These are phyloP conservation scores for Leucogyrophana mollusca DNA, from an alignment of 768 basidiomycete genomes.

Conservation along the genomic window DNA sequence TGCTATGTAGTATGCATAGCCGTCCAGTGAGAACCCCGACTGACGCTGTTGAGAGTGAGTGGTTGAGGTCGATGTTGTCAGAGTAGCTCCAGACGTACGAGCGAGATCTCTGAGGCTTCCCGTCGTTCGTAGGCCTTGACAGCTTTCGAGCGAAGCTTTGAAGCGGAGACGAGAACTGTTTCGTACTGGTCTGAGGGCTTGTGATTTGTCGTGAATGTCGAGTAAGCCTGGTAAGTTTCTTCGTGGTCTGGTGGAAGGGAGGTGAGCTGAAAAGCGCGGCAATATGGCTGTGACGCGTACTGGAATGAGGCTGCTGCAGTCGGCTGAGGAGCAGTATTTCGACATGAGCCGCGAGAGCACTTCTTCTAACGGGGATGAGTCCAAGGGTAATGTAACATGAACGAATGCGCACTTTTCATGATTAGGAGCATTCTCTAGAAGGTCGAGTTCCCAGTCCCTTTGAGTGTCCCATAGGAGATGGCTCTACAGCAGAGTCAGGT, in stretches of 20 bases:
- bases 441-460: slow-evolving; percentile 72
- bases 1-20: slow-evolving; percentile 61
- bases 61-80: neutral
- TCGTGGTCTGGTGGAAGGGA: slow-evolving; percentile 65
- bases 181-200: slow-evolving; percentile 80
- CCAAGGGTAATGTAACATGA: neutral
- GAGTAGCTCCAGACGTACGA: slow-evolving; percentile 43
- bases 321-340: slow-evolving; percentile 63
- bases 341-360: slow-evolving; percentile 45
- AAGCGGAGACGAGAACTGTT: slow-evolving; percentile 68
- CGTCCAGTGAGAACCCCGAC: slow-evolving; percentile 47
- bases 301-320: slow-evolving; percentile 73
- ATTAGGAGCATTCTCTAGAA: slow-evolving; percentile 47
- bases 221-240: slow-evolving; percentile 82
- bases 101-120: slow-evolving; percentile 56
- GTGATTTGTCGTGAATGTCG: slow-evolving; percentile 82
- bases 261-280: neutral
- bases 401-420: slow-evolving; percentile 42
- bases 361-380: slow-evolving; percentile 28
- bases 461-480: slow-evolving; percentile 68
- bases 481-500: slow-evolving; percentile 45
- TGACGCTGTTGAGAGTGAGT: slow-evolving; percentile 5
- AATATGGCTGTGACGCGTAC: slow-evolving; percentile 35
- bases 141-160: slow-evolving; percentile 63
- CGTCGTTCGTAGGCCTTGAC: slow-evolving; percentile 61